A percentile compares a stretch with the other conserved stretches of the same genome.
Evolutionary conservation across 177 flowering plant genomes (phyloP).

Genomic region (Tripterygium wilfordii): DNA sequence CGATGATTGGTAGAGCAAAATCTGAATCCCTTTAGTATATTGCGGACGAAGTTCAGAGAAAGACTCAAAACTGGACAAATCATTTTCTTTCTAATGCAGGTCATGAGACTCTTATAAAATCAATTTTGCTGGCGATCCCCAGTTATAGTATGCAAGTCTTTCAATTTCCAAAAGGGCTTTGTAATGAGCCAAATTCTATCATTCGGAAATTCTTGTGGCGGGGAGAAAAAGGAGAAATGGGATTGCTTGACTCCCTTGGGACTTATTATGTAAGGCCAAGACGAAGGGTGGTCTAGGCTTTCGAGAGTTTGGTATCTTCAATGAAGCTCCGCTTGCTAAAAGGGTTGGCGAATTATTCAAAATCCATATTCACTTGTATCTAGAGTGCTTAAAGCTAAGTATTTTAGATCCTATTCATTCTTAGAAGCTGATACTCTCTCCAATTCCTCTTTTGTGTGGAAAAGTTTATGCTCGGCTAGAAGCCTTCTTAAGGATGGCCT

Average conservation of each 20-base stretch:
- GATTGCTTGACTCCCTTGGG: background rate
- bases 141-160: background rate
- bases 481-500: too few species aligned
- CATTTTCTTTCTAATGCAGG: background rate
- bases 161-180: background rate
- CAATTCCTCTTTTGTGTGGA: too few species aligned
- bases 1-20: background rate
- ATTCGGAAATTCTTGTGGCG: background rate
- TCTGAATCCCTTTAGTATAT: background rate
- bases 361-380: background rate
- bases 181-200: background rate
- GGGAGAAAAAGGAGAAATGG: background rate
- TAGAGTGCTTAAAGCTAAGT: too few species aligned
- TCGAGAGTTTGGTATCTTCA: background rate
- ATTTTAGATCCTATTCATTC: too few species aligned
- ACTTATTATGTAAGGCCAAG: background rate
- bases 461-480: too few species aligned
- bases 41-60: background rate
- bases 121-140: background rate
- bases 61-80: background rate
- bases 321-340: background rate
- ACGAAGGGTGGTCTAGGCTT: background rate
- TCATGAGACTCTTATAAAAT: background rate
- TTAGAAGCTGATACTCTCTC: too few species aligned
- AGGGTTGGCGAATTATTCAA: background rate